phyloP scores from a whole-genome alignment of 768 basidiomycete genomes.

The Leccinum aurantiacum region DNA sequence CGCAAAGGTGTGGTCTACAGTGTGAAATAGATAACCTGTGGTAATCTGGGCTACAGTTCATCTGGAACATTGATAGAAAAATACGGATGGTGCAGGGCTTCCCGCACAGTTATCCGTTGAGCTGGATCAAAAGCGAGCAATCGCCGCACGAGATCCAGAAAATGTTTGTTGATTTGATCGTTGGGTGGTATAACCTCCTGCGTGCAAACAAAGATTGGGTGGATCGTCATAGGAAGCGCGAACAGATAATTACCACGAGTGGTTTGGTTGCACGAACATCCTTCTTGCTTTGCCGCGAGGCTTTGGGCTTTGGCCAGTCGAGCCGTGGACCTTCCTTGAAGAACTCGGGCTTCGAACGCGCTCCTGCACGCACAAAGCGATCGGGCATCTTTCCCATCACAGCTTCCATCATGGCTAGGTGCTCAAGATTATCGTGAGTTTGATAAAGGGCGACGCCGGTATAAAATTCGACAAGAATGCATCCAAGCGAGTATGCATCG shows the following conservation, averaged over 20 bases:
- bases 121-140: constrained; percentile 89
- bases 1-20: constrained; percentile 34
- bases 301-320: constrained; percentile 90
- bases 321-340: constrained; percentile 85
- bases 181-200: constrained; percentile 84
- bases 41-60: constrained; percentile 54
- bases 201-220: constrained; percentile 9
- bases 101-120: constrained; percentile 82
- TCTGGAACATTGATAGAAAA: constrained; percentile 67
- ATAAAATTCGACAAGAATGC: constrained; percentile 98
- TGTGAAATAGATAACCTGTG: constrained; percentile 35
- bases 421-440: constrained; percentile 98
- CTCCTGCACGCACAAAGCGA: constrained; percentile 72
- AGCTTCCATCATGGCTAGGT: constrained; percentile 99
- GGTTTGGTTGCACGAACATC: constrained; percentile 86
- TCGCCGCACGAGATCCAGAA: constrained; percentile 84
- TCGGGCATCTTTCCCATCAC: constrained; percentile 99
- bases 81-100: constrained; percentile 87
- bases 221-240: background rate
- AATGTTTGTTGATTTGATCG: constrained; percentile 73
- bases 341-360: constrained; percentile 85
- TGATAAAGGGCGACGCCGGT: constrained; percentile 99
- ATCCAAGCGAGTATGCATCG: constrained; percentile 97
- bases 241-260: constrained; percentile 56
- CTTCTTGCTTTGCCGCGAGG: constrained; percentile 87